Evolutionary conservation across 2,329 filamentous ascomycete genomes (phyloP).

Genomic region (Curvularia sp.): DNA sequence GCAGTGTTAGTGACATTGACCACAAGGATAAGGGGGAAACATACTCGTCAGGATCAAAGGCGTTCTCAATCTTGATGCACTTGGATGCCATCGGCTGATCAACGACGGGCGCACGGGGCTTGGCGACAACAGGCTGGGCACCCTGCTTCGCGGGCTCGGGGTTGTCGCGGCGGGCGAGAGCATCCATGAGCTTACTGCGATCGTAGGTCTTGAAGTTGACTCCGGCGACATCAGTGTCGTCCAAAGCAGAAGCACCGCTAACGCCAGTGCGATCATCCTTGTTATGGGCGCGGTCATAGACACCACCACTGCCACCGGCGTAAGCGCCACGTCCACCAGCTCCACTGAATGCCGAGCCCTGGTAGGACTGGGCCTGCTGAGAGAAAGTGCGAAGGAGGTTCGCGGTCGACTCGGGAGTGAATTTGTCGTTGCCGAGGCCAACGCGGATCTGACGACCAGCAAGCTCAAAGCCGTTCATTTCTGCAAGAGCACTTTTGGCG

Average conservation of each 20-base stretch:
- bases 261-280: conserved; percentile 90
- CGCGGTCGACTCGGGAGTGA: conserved; percentile 94
- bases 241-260: conserved; percentile 89
- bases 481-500: conserved; percentile 92
- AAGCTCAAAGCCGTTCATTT: conserved; percentile 99
- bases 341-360: conserved; percentile 91
- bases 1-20: conserved; percentile 22
- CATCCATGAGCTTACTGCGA: conserved; percentile 97
- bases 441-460: conserved; percentile 97
- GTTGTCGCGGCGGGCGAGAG: conserved; percentile 81
- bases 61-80: conserved; percentile 92
- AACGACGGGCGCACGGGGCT: conserved; percentile 80
- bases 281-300: conserved; percentile 89
- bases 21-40: conserved; percentile 42
- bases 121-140: conserved; percentile 59
- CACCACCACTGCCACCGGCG: conserved; percentile 71
- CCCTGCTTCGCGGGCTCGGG: conserved; percentile 68
- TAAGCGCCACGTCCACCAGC: conserved; percentile 86
- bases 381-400: conserved; percentile 92
- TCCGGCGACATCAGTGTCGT: conserved; percentile 96
- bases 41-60: conserved; percentile 92
- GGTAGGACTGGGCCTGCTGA: conserved; percentile 67
- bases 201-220: conserved; percentile 99
- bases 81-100: conserved; percentile 84
- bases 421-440: conserved; percentile 99